Evolutionary conservation across 2,329 filamentous ascomycete genomes (phyloP), one percentile per base, ranked within the genome.

Genomic region (Calonectria honghensis): DNA sequence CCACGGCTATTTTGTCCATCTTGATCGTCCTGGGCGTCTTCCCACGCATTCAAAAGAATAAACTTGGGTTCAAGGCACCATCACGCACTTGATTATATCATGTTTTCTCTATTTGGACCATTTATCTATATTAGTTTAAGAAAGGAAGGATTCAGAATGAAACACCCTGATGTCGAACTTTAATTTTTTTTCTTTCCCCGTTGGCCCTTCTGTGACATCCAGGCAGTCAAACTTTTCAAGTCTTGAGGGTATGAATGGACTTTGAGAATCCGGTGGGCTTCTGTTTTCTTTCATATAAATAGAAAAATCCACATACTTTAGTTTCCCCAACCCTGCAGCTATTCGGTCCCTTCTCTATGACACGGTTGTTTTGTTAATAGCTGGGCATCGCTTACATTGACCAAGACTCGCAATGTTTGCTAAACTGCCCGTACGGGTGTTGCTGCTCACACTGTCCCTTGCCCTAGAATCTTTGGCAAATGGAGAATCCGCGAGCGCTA

Each of bases 11-110:
- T n/a, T 89, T 93, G 1, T 87, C 89, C 6, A 87, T 93, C 16
- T 83, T 98, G 48, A 87, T 95, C 37, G 81, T 97, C 13, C 80
- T 92, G 27, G 96, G 97, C 0, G 86, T 98, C 20, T 89, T 94
- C 73, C 93, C 96, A 10, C 91, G 96, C 76, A 92, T 98, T 75
- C 94, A 95, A 88, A 91, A 94, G 86, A 90, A 92, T 76, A 98
- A 98, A 88, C 88, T 98, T 73, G 95, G 95, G 0, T 80, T 86
- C 68, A 76, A 77, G 61, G 75, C 72, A 16, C 75, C 75, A 50
- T 67, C 52, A 27, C 70, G 70, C 18, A 73, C 61, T 63, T 80
- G 51, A 77, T 20, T 39, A 50, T 24, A 31, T 29, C 24, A 48
- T 10, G 24, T n/a, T 18, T 41, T 35, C 14, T 68, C 24, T 48